Percentiles rank a stretch among this genome's conserved stretches.
These are phyloP conservation scores for Austroboletus festivus DNA, from an alignment of 768 basidiomycete species.

Conservation along the genomic window DNA sequence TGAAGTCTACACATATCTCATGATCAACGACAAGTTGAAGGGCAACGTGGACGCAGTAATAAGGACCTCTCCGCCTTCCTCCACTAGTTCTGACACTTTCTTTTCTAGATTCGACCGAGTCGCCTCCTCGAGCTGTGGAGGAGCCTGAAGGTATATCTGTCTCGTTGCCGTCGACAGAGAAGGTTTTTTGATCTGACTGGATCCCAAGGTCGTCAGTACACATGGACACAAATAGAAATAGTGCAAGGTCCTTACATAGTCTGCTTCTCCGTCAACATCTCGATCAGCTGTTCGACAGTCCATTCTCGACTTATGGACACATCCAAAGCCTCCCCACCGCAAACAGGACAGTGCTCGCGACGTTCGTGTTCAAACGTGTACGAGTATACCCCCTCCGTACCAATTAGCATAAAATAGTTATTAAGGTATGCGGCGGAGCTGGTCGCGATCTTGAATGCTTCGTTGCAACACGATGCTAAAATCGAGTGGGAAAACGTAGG, in stretches of 20 bases:
- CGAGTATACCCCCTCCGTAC: constrained; percentile 94
- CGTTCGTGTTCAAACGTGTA: constrained; percentile 96
- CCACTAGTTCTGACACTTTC: constrained; percentile 78
- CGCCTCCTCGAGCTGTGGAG: constrained; percentile 83
- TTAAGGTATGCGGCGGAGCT: constrained; percentile 91
- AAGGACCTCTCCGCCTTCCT: constrained; percentile 71
- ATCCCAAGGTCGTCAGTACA: constrained; percentile 1
- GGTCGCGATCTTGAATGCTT: constrained; percentile 98
- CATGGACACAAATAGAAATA: not conserved
- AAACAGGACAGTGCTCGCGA: constrained; percentile 92
- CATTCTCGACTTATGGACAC: constrained; percentile 64
- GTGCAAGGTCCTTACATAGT: constrained; percentile 65
- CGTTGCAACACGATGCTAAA: constrained; percentile 93
- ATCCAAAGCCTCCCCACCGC: constrained; percentile 86
- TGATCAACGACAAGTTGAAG: constrained; percentile 72
- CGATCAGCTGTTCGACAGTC: constrained; percentile 86
- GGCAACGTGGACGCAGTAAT: constrained; percentile 90
- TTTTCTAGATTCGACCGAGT: constrained; percentile 91
- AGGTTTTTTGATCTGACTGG: constrained; percentile 94
- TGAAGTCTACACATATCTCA: constrained; percentile 49
- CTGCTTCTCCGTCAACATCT: constrained; percentile 81
- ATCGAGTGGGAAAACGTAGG: constrained; percentile 3
- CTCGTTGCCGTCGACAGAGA: constrained; percentile 75
- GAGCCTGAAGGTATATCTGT: constrained; percentile 91
- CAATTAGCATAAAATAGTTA: constrained; percentile 98